These are phyloP conservation scores for Neurospora sp. DNA, from an alignment of 495 filamentous ascomycete genomes.

Conservation along the genomic window DNA sequence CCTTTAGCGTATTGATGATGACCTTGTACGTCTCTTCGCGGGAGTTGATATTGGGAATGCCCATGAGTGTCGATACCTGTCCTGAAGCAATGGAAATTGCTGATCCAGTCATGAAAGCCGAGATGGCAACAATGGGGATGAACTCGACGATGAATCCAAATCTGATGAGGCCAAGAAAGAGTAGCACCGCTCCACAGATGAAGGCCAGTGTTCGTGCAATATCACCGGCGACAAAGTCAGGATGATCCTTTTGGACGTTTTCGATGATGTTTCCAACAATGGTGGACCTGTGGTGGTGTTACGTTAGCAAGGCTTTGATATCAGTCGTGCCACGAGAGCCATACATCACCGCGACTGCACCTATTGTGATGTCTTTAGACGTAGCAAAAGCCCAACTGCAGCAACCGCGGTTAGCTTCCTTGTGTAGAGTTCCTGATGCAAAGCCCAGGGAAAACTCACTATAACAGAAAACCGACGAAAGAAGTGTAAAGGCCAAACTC, in stretches of 20 bases:
- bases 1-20: conserved; percentile 44
- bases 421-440: not conserved
- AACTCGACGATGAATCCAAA: conserved; percentile 44
- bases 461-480: conserved; percentile 56
- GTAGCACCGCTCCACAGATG: conserved; percentile 35
- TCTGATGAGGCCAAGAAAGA: conserved; percentile 38
- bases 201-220: conserved; percentile 38
- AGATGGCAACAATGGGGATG: conserved; percentile 41
- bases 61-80: conserved; percentile 39
- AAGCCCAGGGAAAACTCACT: conserved; percentile 10
- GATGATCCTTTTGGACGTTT: conserved; percentile 38
- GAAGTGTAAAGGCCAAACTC: conserved; percentile 58
- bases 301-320: not conserved
- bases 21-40: conserved; percentile 39
- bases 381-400: conserved; percentile 52
- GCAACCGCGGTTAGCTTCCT: not conserved
- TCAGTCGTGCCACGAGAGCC: not conserved
- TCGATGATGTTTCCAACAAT: conserved; percentile 68
- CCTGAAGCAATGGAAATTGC: conserved; percentile 43
- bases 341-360: conserved; percentile 33
- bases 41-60: conserved; percentile 37
- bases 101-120: conserved; percentile 45
- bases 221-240: conserved; percentile 21
- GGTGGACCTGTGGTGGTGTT: conserved; percentile 54
- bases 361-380: conserved; percentile 60